phyloP scores from a whole-genome alignment of 768 basidiomycete genomes.

The Dendrothele bispora region DNA sequence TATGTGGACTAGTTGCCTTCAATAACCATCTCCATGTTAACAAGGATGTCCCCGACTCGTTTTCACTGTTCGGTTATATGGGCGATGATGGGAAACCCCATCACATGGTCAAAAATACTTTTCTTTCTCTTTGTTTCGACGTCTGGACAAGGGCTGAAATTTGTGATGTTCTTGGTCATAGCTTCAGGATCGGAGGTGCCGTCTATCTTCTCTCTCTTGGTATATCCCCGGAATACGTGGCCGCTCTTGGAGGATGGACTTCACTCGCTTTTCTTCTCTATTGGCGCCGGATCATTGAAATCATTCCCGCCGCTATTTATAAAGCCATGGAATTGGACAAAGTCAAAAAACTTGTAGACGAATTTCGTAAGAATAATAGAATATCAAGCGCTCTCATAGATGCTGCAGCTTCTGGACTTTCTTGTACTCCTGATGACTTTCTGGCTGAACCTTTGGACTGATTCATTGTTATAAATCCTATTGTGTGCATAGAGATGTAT shows the following conservation, averaged over 20 bases:
- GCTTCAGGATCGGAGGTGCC: conserved; percentile 31
- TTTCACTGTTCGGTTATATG: conserved; percentile 8
- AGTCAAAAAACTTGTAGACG: too few relatives aligned
- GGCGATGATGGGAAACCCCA: conserved; percentile 3
- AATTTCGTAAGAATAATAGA: too few relatives aligned
- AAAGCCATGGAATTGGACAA: too few relatives aligned
- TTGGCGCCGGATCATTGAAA: too few relatives aligned
- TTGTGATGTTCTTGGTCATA: conserved; percentile 18
- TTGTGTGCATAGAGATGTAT: too few relatives aligned
- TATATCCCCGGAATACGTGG: conserved; percentile 27
- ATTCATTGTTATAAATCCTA: not conserved
- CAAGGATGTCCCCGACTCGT: not conserved
- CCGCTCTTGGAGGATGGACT: conserved; percentile 26
- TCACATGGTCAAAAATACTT: conserved; percentile 6
- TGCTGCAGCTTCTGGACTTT: not conserved
- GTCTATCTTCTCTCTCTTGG: conserved; percentile 20
- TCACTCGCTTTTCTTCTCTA: conserved; percentile 31
- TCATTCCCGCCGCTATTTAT: too few relatives aligned
- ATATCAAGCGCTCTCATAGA: too few relatives aligned
- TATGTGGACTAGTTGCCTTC: not conserved
- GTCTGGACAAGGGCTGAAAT: conserved; percentile 4
- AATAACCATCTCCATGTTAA: not conserved
- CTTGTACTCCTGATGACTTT: not conserved
- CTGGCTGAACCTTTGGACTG: not conserved
- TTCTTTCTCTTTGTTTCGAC: conserved; percentile 4